Conservation (phyloP, 129 eudicot genomes). For the Flaveria linearis region DNA sequence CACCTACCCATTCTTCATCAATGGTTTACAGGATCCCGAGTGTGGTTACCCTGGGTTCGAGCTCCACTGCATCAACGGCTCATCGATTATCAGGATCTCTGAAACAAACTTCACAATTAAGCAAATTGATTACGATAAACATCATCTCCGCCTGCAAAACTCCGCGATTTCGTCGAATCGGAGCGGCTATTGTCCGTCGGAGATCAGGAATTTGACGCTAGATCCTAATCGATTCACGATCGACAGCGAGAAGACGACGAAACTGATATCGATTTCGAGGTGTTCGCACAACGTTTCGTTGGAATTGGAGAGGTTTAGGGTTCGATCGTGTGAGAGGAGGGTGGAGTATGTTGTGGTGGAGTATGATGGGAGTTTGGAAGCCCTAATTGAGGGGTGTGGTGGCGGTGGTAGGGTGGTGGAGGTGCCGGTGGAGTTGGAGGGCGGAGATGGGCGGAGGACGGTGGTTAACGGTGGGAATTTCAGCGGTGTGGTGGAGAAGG, state of each 20-base stretch:
- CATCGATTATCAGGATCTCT: slow-evolving; percentile 23
- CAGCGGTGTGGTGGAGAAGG: slow-evolving; percentile 38
- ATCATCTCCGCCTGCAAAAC: slow-evolving; percentile 19
- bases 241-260: neutral
- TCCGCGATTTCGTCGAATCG: neutral
- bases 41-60: slow-evolving; percentile 56
- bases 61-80: slow-evolving; percentile 36
- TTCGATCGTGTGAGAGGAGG: slow-evolving; percentile 4
- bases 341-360: slow-evolving; percentile 24
- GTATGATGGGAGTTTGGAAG: slow-evolving; percentile 27
- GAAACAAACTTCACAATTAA: slow-evolving; percentile 27
- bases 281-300: neutral
- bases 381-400: slow-evolving; percentile 27
- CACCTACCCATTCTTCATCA: slow-evolving; percentile 47
- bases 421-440: slow-evolving; percentile 39
- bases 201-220: slow-evolving; percentile 6
- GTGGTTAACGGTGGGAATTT: slow-evolving; percentile 19
- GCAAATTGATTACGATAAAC: slow-evolving; percentile 17
- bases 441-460: slow-evolving; percentile 17
- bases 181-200: neutral
- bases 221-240: slow-evolving; percentile 8
- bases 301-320: slow-evolving; percentile 11
- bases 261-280: slow-evolving; percentile 5
- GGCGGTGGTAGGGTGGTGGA: slow-evolving; percentile 14
- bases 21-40: slow-evolving; percentile 25